Base-by-base conservation (phyloP, 805 yeast species). In the Pichia exigua region DNA sequence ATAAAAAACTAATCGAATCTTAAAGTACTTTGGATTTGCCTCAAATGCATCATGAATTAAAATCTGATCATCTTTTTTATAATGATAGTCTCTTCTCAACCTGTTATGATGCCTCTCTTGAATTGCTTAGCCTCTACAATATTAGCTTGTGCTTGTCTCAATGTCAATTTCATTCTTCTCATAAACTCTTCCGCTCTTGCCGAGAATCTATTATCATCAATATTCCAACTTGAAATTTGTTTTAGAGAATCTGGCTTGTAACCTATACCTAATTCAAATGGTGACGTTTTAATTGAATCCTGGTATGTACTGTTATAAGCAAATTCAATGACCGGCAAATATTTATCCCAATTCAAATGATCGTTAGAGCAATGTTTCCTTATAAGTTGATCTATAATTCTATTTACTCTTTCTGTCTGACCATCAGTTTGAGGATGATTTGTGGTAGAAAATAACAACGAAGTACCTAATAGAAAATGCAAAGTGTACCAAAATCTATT, bases 341-440 rank as follows among this genome's bases (percentile, higher is more conserved):
- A 45, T n/a, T 21, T 13, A 42, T 49, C 52, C 46, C 46, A 49
- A 9, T 30, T 17, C 11, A 11, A 22, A n/a, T n/a, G 12, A 18
- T 49, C 30, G 11, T 42, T 42, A 8, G 17, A 4, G 35, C 28
- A 15, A 26, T 41, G 28, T 21, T 32, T 41, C 2, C 46, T 11
- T 12, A 42, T n/a, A 4, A 49, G 11, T 17, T 26, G 40, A 35
- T 27, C 41, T 2, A 45, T 2, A 21, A 35, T 17, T 32, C 21
- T 26, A 32, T 45, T 35, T 0, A 18, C 17, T 30, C 46, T 28
- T 15, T 45, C 49, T 2, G 49, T 41, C 42, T 50, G 46, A n/a
- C 52, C 52, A 35, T 42, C 52, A 11, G 52, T 46, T 41, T 46
- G 46, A 18, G 52, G 49, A 26, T 52, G 54, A 42, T 48, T 45